Evolutionary conservation across 805 yeast genomes (phyloP).

Genomic region (Schizosaccharomyces cryophilus): DNA sequence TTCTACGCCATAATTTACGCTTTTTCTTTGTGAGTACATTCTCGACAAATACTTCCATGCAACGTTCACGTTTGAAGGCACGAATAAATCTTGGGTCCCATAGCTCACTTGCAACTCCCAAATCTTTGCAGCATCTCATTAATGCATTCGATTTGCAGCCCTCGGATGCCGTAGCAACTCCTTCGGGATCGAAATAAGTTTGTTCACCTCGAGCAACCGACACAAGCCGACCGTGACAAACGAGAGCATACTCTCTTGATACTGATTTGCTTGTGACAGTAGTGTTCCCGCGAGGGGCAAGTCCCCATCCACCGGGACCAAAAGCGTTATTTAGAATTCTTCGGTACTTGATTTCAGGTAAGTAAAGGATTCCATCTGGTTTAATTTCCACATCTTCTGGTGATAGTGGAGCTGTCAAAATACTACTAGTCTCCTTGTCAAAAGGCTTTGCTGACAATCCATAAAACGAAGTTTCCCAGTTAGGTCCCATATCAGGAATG

Average conservation of each 20-base stretch:
- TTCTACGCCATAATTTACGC: conserved; percentile 71
- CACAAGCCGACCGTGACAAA: conserved; percentile 63
- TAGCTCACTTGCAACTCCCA: conserved; percentile 85
- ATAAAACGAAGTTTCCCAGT: conserved; percentile 73
- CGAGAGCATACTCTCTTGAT: conserved; percentile 72
- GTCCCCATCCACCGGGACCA: conserved; percentile 98
- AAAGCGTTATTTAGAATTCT: conserved; percentile 70
- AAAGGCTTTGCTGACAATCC: conserved; percentile 73
- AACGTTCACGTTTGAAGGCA: conserved; percentile 32
- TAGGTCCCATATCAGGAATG: conserved; percentile 8
- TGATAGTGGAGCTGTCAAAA: conserved; percentile 37
- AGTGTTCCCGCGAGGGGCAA: conserved; percentile 79
- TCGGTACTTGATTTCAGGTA: conserved; percentile 90
- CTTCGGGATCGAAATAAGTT: conserved; percentile 64
- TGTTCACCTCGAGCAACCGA: conserved; percentile 91
- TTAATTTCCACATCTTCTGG: conserved; percentile 69
- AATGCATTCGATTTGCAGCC: conserved; percentile 91
- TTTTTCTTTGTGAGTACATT: conserved; percentile 59
- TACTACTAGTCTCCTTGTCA: conserved; percentile 29
- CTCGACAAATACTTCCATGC: conserved; percentile 70
- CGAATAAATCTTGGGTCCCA: conserved; percentile 92
- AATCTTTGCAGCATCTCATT: conserved; percentile 93
- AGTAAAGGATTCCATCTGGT: conserved; percentile 66
- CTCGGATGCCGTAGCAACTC: conserved; percentile 85
- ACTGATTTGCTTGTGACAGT: conserved; percentile 47